These are phyloP conservation scores for Albugo laibachii DNA, from an alignment of 352 stramenopile genomes.

Conservation along the genomic window DNA sequence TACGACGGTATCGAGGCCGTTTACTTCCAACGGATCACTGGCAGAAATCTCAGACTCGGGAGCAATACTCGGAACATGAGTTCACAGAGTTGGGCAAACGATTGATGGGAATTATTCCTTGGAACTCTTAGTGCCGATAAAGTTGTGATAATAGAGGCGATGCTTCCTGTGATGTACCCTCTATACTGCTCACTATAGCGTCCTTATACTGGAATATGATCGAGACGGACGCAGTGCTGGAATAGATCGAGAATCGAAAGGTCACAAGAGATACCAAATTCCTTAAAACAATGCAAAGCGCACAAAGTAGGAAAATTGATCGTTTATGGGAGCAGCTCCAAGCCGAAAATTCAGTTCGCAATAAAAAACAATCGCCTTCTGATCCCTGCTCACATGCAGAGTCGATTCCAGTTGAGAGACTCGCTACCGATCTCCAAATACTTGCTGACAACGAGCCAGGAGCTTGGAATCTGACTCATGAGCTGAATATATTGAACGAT, in stretches of 20 bases:
- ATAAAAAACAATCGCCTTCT: neutral
- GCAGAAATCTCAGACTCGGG: constrained; percentile 42
- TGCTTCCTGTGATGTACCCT: too few species aligned
- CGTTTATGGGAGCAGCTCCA: neutral
- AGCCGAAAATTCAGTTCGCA: neutral
- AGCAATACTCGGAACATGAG: constrained; percentile 31
- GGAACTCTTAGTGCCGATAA: constrained; percentile 10
- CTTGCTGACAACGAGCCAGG: too few species aligned
- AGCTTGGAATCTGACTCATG: constrained; percentile 1
- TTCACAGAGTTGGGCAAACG: constrained; percentile 41
- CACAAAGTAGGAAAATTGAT: too few species aligned
- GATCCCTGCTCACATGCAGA: neutral
- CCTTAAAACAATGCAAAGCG: too few species aligned
- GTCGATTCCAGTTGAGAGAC: too few species aligned
- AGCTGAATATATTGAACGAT: constrained; percentile 39
- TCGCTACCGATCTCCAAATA: too few species aligned
- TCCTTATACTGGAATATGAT: too few species aligned
- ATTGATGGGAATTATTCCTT: constrained; percentile 42
- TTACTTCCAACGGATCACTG: constrained; percentile 55
- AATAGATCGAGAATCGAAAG: too few species aligned
- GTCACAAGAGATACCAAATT: too few species aligned
- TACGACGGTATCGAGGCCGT: constrained; percentile 37
- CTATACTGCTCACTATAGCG: too few species aligned
- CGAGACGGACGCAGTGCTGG: too few species aligned
- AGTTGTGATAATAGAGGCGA: too few species aligned